Percentiles rank a stretch among this genome's conserved stretches.
phyloP scores from a whole-genome alignment of 371 early-diverging fungal species.

The Rhizopus sp. region DNA sequence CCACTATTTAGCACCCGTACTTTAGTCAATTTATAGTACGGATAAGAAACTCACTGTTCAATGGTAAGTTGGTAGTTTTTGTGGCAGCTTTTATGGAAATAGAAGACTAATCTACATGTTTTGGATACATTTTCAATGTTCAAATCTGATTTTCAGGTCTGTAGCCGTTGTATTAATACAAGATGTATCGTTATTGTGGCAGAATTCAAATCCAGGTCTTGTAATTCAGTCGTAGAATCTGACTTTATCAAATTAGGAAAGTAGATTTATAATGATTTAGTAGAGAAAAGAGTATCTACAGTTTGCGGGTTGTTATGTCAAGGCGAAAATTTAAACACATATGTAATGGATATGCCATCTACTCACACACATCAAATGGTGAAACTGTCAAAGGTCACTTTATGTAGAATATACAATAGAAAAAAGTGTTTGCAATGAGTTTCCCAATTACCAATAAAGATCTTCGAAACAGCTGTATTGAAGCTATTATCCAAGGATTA shows the following conservation, averaged over 20 bases:
- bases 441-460: no score
- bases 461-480: no score
- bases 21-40: constrained; percentile 8
- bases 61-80: constrained; percentile 22
- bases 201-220: constrained; percentile 8
- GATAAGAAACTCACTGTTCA: constrained; percentile 1
- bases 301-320: constrained; percentile 14
- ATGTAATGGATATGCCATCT: constrained; percentile 17
- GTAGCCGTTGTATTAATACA: constrained; percentile 12
- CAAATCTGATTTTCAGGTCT: constrained; percentile 17
- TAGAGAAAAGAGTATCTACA: constrained; percentile 7
- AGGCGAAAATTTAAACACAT: constrained; percentile 14
- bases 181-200: constrained; percentile 15
- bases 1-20: constrained; percentile 17
- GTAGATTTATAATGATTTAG: constrained; percentile 20
- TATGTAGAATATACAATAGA: no score
- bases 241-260: constrained; percentile 19
- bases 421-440: no score
- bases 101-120: constrained; percentile 13
- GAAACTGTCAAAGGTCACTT: constrained; percentile 15
- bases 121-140: constrained; percentile 14
- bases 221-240: constrained; percentile 19
- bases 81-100: constrained; percentile 15
- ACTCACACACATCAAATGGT: constrained; percentile 16
- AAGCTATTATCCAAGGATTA: no score